Conservation (phyloP, 176 grass and related monocot species). For the Puccinellia tenuiflora region DNA sequence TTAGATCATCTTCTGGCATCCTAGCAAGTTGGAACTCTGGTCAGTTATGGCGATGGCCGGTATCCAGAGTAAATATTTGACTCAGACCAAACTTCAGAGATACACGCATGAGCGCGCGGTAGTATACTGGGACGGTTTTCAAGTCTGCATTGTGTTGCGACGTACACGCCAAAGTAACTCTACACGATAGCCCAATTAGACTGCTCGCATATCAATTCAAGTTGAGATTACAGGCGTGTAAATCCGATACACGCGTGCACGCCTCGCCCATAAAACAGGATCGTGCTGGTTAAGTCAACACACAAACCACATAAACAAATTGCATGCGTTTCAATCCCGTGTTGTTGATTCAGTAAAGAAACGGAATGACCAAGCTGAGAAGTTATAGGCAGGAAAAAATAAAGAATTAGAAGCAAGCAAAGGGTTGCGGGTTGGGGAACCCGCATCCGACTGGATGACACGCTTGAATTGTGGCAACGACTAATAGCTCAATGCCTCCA, state of each 20-base stretch:
- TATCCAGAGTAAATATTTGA: neutral
- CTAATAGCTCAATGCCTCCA: conserved; percentile 11
- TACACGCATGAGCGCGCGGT: neutral
- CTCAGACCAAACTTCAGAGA: neutral
- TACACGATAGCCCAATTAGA: neutral
- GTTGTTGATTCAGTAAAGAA: conserved; percentile 17
- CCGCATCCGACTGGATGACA: neutral
- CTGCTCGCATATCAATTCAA: neutral
- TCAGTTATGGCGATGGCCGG: neutral
- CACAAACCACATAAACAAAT: neutral
- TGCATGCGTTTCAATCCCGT: neutral
- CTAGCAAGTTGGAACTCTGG: neutral
- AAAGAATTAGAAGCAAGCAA: conserved; percentile 5
- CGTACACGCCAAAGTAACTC: conserved; percentile 25
- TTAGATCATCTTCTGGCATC: neutral
- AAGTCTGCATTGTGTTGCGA: neutral
- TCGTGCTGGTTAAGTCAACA: conserved; percentile 41
- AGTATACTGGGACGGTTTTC: neutral
- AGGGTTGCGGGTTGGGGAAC: conserved; percentile 6
- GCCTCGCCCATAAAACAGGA: neutral
- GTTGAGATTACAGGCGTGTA: neutral
- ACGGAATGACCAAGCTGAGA: neutral
- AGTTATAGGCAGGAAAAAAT: neutral
- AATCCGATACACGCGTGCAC: neutral
- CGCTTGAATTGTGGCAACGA: conserved; percentile 33